Evolutionary conservation across 495 filamentous ascomycete genomes (phyloP).

Genomic region (Lasiosphaeria miniovina): DNA sequence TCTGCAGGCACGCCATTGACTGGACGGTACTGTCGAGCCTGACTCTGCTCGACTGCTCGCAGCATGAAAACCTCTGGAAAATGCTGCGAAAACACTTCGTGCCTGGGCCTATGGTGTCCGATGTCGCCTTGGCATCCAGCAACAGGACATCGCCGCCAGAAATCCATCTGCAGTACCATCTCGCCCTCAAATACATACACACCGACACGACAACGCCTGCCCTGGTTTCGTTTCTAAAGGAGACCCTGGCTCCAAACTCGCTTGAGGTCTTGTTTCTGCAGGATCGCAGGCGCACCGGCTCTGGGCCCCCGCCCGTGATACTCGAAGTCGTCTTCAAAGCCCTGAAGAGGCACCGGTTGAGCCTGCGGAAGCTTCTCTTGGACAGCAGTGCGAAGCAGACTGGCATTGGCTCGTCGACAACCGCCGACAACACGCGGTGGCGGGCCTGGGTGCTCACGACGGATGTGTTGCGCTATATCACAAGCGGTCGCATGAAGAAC

Average conservation of each 20-base stretch:
- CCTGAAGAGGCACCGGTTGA: slow-evolving; percentile 67
- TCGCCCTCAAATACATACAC: slow-evolving; percentile 77
- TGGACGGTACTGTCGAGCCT: slow-evolving; percentile 75
- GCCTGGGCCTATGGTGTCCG: slow-evolving; percentile 45
- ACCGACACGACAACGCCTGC: slow-evolving; percentile 75
- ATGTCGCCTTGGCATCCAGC: slow-evolving; percentile 27
- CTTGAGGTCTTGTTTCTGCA: slow-evolving; percentile 84
- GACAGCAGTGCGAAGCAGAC: slow-evolving; percentile 60
- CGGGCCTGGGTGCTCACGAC: slow-evolving; percentile 74
- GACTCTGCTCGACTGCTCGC: slow-evolving; percentile 75
- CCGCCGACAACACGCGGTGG: slow-evolving; percentile 48
- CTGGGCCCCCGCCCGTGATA: slow-evolving; percentile 53
- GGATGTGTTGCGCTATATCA: slow-evolving; percentile 74
- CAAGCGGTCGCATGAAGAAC: slow-evolving; percentile 75
- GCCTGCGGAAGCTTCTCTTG: slow-evolving; percentile 73
- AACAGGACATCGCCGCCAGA: slow-evolving; percentile 8
- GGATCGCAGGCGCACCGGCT: slow-evolving; percentile 55
- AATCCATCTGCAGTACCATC: slow-evolving; percentile 55
- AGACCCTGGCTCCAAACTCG: slow-evolving; percentile 80
- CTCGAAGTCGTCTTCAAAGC: slow-evolving; percentile 75
- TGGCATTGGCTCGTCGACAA: slow-evolving; percentile 13
- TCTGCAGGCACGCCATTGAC: slow-evolving; percentile 70
- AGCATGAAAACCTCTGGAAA: slow-evolving; percentile 80
- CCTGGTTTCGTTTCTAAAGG: slow-evolving; percentile 79
- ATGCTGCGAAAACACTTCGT: slow-evolving; percentile 69